Base-by-base conservation (phyloP, 164 flowering plant species). In the Amborella trichopoda region DNA sequence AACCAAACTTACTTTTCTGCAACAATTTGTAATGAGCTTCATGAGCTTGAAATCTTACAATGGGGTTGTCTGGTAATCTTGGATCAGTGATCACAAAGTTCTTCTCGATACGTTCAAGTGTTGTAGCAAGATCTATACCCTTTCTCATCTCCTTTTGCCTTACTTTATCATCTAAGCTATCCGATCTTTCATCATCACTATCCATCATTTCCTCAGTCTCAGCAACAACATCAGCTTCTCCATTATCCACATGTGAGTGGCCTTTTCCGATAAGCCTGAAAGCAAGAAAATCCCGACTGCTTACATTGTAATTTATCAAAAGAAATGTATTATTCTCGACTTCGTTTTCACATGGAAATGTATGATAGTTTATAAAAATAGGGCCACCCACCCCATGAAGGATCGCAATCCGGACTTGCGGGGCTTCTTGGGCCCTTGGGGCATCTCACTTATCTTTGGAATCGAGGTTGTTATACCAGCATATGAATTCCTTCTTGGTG, bases 41-140 rank as follows among this genome's bases (percentile, higher is more conserved):
- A n/a, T n/a, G n/a, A n/a, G n/a, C n/a, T n/a, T n/a, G n/a, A n/a
- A n/a, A n/a, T n/a, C 94, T 77, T 71, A 91, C 99, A 64, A 91
- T 91, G 66, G 99, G 99, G 47, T 91, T 91, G 61, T 91, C 99
- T 36, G 99, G 96, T 40, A 91, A 71, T 64, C 99, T 83, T 2
- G 99, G 99, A 72, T 91, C 99, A 45, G 99, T 91, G 27, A 91
- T 87, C 66, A 91, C 99, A 48, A 91, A 91, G 48, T 91, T 91
- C 50, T 91, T 91, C 81, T 91, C 99, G 5, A 91, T 91, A 66
- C 99, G 94, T 67, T 91, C 96, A 3, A 91, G 95, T 3, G 99
- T 91, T 0, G 99, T 91, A 1, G 99, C 99, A 8, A 91, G 72
- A 72, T 91, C 99, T 49, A 91, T 72, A 71, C 99, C 99, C 76